Conservation (phyloP, 345 rosid genomes). For the Kernera saxatilis region DNA sequence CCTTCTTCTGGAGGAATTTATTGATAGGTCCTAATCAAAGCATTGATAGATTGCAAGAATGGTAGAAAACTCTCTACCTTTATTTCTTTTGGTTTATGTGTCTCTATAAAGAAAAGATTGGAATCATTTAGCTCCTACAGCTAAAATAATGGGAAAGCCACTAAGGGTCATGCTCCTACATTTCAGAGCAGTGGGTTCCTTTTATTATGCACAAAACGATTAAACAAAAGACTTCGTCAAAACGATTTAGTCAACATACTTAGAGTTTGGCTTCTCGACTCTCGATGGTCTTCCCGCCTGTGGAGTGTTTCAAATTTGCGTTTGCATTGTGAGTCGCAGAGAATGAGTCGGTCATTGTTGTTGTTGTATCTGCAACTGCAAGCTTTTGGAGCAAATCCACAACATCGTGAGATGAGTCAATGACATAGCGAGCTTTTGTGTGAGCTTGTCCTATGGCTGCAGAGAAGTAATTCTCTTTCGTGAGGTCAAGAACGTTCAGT, state of each 20-base stretch:
- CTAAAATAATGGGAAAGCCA: background rate
- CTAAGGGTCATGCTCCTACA: background rate
- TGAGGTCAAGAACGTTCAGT: conserved; percentile 75
- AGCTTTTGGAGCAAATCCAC: conserved; percentile 55
- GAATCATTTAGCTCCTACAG: too few species aligned
- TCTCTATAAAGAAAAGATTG: background rate
- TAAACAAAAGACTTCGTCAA: background rate
- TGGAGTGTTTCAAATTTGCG: background rate
- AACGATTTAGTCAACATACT: background rate
- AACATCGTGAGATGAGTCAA: conserved; percentile 59
- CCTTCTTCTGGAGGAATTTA: background rate
- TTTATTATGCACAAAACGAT: background rate
- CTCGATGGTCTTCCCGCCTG: background rate
- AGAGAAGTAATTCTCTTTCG: conserved; percentile 85
- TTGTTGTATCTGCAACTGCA: conserved; percentile 26
- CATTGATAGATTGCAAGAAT: too few species aligned
- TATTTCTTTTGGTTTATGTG: background rate
- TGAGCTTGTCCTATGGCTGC: conserved; percentile 63
- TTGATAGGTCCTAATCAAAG: background rate
- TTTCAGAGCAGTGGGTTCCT: background rate
- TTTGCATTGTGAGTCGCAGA: background rate
- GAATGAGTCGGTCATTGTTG: background rate
- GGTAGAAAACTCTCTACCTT: background rate
- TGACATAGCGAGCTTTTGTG: conserved; percentile 57
- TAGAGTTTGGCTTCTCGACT: background rate